phyloP scores from a whole-genome alignment of 768 basidiomycete genomes.

The Hirschioporus abietinus region DNA sequence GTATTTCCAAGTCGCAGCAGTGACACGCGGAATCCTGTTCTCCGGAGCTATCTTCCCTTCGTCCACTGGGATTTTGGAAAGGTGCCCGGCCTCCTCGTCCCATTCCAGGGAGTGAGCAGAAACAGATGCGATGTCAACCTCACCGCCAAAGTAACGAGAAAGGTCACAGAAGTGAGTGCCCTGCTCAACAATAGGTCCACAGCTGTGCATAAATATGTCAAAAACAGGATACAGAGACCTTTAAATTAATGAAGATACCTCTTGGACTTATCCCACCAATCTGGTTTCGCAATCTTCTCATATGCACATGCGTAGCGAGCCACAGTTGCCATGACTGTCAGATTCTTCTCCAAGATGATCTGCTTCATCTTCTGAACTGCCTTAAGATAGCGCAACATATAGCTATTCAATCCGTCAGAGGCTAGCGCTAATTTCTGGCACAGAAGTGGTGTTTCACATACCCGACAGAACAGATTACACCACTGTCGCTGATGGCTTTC shows the following conservation, averaged over 20 bases:
- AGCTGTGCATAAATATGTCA: constrained; percentile 33
- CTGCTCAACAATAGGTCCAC: constrained; percentile 82
- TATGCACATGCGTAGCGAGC: constrained; percentile 93
- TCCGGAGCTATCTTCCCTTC: constrained; percentile 80
- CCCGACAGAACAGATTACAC: constrained; percentile 86
- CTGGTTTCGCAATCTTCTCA: constrained; percentile 68
- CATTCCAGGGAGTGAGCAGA: constrained; percentile 87
- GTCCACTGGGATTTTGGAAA: constrained; percentile 78
- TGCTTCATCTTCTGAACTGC: constrained; percentile 96
- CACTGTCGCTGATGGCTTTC: constrained; percentile 60
- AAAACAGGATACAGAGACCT: neutral
- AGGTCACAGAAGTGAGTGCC: constrained; percentile 98
- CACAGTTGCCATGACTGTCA: constrained; percentile 94
- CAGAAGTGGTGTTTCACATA: constrained; percentile 28
- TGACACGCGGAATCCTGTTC: constrained; percentile 91
- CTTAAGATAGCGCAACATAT: constrained; percentile 91
- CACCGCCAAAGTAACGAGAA: constrained; percentile 95
- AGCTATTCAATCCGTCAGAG: constrained; percentile 37
- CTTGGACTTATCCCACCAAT: constrained; percentile 94
- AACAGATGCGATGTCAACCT: constrained; percentile 80
- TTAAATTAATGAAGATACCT: constrained; percentile 35
- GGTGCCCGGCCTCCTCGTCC: constrained; percentile 82
- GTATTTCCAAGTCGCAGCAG: constrained; percentile 96
- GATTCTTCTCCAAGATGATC: constrained; percentile 89
- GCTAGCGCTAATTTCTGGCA: neutral